Evolutionary conservation across 2,329 filamentous ascomycete species (phyloP).

Genomic region (Exophiala oligosperma): DNA sequence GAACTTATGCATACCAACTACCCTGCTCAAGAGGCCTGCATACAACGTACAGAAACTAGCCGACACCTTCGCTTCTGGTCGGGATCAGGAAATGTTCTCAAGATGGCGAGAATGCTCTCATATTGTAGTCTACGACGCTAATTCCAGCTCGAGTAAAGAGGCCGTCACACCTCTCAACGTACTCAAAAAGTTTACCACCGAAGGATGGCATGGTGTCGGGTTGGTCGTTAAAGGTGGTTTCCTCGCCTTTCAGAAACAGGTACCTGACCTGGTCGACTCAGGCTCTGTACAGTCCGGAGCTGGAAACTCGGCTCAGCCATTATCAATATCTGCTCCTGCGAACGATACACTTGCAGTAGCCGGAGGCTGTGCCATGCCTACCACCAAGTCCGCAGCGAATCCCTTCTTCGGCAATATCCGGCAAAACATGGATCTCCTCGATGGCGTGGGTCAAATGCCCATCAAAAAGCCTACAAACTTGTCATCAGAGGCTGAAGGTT

Average conservation of each 20-base stretch:
- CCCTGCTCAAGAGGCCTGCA: conserved; percentile 82
- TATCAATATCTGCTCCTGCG: conserved; percentile 53
- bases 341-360: conserved; percentile 73
- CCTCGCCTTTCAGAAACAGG: conserved; percentile 66
- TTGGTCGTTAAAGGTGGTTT: conserved; percentile 84
- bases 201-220: conserved; percentile 74
- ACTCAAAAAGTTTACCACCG: conserved; percentile 85
- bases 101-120: conserved; percentile 72
- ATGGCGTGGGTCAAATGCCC: conserved; percentile 80
- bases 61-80: conserved; percentile 75
- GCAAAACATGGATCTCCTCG: conserved; percentile 92
- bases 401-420: conserved; percentile 96
- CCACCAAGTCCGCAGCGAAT: conserved; percentile 66
- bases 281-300: conserved; percentile 38
- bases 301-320: conserved; percentile 44
- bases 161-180: conserved; percentile 79
- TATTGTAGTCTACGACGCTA: conserved; percentile 85
- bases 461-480: conserved; percentile 59
- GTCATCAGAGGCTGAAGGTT: conserved; percentile 46
- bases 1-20: conserved; percentile 94
- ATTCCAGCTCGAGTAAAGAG: conserved; percentile 76
- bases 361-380: conserved; percentile 81
- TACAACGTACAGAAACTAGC: conserved; percentile 87
- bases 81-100: conserved; percentile 71
- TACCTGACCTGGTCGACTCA: conserved; percentile 64